Conservation (phyloP, 108 stramenopile genomes). For the Cyclotella kingstonii region DNA sequence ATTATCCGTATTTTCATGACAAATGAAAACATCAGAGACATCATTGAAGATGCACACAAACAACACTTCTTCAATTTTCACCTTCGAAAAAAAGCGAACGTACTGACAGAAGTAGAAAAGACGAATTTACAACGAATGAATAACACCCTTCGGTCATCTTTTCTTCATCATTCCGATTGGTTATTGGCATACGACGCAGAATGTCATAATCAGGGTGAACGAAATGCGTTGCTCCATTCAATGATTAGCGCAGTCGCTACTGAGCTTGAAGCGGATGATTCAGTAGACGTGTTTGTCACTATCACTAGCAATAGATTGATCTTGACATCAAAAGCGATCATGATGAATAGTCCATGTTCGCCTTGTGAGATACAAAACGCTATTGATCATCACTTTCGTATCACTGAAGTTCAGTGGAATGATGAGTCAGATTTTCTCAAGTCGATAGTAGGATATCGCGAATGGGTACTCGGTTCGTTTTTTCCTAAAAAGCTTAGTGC, state of each 20-base stretch:
- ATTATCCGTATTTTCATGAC: no score
- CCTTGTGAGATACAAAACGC: constrained; percentile 6
- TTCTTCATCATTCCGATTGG: constrained; percentile 14
- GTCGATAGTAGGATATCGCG: constrained; percentile 16
- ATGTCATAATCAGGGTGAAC: constrained; percentile 1
- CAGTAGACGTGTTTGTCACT: constrained; percentile 4
- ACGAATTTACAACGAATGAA: neutral
- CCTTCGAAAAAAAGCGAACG: constrained; percentile 6
- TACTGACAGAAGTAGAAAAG: neutral
- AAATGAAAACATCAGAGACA: constrained; percentile 8
- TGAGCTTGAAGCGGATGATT: neutral
- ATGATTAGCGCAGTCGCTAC: constrained; percentile 1
- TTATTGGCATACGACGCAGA: constrained; percentile 12
- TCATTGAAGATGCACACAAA: constrained; percentile 16
- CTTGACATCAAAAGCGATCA: constrained; percentile 12
- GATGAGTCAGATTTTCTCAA: neutral
- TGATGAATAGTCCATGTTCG: neutral
- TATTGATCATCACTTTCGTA: constrained; percentile 9
- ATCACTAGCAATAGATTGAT: constrained; percentile 2
- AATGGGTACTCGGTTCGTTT: constrained; percentile 9
- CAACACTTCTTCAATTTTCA: neutral
- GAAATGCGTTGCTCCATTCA: constrained; percentile 11
- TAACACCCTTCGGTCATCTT: constrained; percentile 1
- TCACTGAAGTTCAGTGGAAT: neutral
- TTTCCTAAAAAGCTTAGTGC: constrained; percentile 3